Base-by-base conservation (phyloP, 2,329 filamentous ascomycete species). In the Verticillium albo-atrum region DNA sequence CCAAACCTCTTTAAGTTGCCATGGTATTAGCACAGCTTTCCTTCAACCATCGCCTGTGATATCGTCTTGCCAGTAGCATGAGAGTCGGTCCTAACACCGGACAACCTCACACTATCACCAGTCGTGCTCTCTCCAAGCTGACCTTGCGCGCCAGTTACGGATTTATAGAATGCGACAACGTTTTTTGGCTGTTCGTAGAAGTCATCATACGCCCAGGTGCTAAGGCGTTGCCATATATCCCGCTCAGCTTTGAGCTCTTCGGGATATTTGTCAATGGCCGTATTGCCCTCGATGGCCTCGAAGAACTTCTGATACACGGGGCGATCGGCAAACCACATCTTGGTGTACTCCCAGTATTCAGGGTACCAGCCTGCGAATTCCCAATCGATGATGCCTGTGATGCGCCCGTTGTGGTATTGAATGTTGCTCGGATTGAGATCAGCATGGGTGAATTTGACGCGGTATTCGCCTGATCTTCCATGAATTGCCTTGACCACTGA, bases 341-440 rank as follows among this genome's bases (percentile, higher is more conserved):
- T 64, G 1, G 70, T 71, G 56, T 73, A 74, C 50, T 75, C 71
- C 72, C 70, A 73, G 56, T 74, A 73, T 37, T 61, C 54, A 1
- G 72, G 72, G 52, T 69, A 72, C 70, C 69, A 74, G 2, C 70
- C 72, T 1, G 70, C 57, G 54, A 66, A 65, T 57, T 74, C 69
- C 72, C 72, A 75, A 59, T 74, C 71, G 32, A 73, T 67, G 14
- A 83, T 79, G 9, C 76, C 78, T 37, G 75, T 71, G 32, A 84
- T 66, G 5, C 72, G 65, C 56, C 77, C 73, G 6, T 70, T 74
- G 12, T 66, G 66, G 50, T 74, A 66, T 10, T 82, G 61, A 52
- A 82, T 77, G 61, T 82, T 82, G 23, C 66, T 64, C 25, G 71
- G 71, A 60, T 72, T 75, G 6, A 82, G 65, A 61, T 82, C 78